These are phyloP conservation scores for Venturia aucupariae DNA, from an alignment of 2,329 filamentous ascomycete species.

Conservation along the genomic window DNA sequence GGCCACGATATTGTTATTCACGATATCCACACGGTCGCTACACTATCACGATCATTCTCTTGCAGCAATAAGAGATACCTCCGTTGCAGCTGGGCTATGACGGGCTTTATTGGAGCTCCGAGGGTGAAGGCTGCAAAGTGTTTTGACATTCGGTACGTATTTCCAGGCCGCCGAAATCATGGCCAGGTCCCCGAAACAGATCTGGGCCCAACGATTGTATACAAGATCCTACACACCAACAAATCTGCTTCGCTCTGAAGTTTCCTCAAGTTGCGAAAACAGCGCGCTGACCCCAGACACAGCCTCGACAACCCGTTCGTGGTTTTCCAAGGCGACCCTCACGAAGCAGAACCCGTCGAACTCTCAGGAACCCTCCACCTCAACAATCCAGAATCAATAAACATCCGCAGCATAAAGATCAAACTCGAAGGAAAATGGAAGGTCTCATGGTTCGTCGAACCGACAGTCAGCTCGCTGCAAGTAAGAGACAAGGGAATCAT, in stretches of 20 bases:
- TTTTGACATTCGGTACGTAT: conserved; percentile 11
- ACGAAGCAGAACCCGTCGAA: conserved; percentile 36
- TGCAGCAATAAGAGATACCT: background rate
- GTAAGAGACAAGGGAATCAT: conserved; percentile 39
- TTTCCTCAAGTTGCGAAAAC: background rate
- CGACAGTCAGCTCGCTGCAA: conserved; percentile 31
- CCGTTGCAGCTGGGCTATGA: background rate
- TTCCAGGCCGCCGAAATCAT: background rate
- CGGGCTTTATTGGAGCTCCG: background rate
- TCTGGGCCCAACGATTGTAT: background rate
- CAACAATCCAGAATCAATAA: conserved; percentile 38
- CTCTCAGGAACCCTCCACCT: conserved; percentile 38
- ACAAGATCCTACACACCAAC: background rate
- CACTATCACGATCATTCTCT: background rate
- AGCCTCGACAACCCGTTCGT: conserved; percentile 40
- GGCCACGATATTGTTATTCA: background rate
- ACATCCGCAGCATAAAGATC: conserved; percentile 38
- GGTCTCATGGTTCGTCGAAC: conserved; percentile 32
- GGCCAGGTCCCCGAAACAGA: background rate
- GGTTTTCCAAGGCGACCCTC: conserved; percentile 40
- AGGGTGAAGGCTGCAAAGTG: conserved; percentile 8
- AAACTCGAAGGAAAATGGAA: conserved; percentile 39
- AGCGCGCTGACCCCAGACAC: background rate
- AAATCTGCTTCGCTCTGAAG: background rate
- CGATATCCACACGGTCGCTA: background rate